These are phyloP conservation scores for Aristolochia californica DNA, from an alignment of 164 flowering plant species.

Conservation along the genomic window DNA sequence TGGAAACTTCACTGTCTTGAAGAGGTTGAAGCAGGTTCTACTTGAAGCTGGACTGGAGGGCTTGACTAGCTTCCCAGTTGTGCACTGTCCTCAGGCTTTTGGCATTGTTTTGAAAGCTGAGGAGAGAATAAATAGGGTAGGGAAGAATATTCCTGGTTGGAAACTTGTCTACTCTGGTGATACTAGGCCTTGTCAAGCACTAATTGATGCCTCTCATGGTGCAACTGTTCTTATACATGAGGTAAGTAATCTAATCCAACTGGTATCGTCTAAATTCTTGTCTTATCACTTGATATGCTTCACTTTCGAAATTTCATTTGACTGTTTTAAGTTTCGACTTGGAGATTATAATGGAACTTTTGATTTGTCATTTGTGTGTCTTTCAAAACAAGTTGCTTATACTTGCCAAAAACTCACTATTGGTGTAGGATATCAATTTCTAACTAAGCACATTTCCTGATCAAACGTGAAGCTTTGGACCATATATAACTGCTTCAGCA, in stretches of 20 bases:
- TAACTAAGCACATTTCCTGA: too few relatives aligned
- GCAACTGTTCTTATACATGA: constrained; percentile 97
- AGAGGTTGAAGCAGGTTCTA: constrained; percentile 45
- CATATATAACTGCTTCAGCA: too few relatives aligned
- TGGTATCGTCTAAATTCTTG: too few relatives aligned
- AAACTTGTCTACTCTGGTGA: constrained; percentile 96
- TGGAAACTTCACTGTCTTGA: constrained; percentile 22
- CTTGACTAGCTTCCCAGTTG: constrained; percentile 75
- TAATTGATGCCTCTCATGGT: constrained; percentile 67
- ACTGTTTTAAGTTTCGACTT: too few relatives aligned
- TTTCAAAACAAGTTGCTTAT: too few relatives aligned
- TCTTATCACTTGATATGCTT: too few relatives aligned
- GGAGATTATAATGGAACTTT: too few relatives aligned
- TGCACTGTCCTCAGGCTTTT: constrained; percentile 89
- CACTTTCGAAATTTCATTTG: too few relatives aligned
- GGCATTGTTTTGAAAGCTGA: constrained; percentile 66
- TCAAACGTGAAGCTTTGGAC: too few relatives aligned
- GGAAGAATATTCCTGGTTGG: constrained; percentile 88
- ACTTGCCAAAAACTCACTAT: too few relatives aligned
- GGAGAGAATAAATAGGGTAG: constrained; percentile 49
- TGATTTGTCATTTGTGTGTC: too few relatives aligned
- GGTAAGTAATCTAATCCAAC: constrained; percentile 29
- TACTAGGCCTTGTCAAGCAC: constrained; percentile 79
- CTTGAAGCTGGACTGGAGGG: constrained; percentile 64
- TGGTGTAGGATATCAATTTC: too few relatives aligned